A percentile compares a stretch with the other conserved stretches of the same genome.
Conservation (phyloP, 176 grass and related monocot species). For the Zoysia pacifica region DNA sequence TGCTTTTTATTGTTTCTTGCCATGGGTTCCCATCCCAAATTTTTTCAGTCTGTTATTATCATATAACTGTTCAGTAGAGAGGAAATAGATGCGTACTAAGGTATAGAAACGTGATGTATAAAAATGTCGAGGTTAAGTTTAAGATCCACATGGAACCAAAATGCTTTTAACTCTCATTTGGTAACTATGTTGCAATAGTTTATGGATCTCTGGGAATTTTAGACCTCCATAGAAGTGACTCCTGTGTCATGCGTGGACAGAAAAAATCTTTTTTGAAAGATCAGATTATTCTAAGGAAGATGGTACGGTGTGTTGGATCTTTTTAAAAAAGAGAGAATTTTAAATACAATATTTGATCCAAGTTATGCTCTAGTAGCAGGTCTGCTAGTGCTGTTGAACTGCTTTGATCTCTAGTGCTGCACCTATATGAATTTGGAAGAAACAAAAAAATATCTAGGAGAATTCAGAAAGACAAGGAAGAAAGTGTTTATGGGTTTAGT, state of each 20-base stretch:
- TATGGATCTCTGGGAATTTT: neutral
- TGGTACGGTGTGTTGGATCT: too few relatives aligned
- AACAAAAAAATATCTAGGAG: neutral
- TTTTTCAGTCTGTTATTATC: too few relatives aligned
- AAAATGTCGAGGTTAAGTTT: neutral
- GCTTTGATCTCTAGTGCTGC: neutral
- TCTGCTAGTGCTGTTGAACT: neutral
- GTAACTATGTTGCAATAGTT: neutral
- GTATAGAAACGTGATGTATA: neutral
- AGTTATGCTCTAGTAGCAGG: neutral
- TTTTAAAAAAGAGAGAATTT: neutral
- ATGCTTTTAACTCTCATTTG: neutral
- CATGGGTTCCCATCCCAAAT: neutral
- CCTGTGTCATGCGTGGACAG: neutral
- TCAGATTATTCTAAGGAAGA: too few relatives aligned
- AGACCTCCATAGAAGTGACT: neutral
- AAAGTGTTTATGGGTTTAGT: neutral
- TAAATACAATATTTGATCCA: neutral
- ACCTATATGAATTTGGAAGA: neutral
- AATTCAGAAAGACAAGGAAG: neutral
- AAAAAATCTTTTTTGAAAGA: neutral
- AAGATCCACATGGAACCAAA: neutral
- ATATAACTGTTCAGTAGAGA: neutral
- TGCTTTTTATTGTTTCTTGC: constrained; percentile 17
- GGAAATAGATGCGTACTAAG: neutral